Base-by-base conservation (phyloP, 176 grass and related monocot species). In the Raddia guianensis region DNA sequence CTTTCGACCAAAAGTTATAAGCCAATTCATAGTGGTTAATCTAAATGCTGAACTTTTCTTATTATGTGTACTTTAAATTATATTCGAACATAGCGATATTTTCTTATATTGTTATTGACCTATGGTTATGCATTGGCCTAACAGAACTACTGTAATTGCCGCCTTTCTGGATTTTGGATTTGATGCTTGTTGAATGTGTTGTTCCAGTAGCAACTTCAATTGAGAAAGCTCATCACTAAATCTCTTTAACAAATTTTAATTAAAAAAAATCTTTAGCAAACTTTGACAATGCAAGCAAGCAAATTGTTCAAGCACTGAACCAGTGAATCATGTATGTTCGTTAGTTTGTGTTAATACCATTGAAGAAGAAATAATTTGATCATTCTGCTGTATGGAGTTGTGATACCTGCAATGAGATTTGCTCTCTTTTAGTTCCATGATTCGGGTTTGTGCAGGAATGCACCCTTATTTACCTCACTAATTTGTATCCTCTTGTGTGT, bases 141-240 rank as follows among this genome's bases (percentile, higher is more conserved):
- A 11, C 54, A 75, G 4, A 70, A 63, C 21, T 49, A 27, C 27
- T 21, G 37, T 13, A 63, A 21, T 63, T 58, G 54, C 20, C 8
- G 19, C 79, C 67, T 79, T 45, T 83, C 44, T 87, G 56, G 37
- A 19, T 77, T 77, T 66, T 16, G 18, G 3, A 78, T 49, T 9
- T 68, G 16, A 52, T 66, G 5, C 33, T 5, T 80, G 12, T 27
- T 60, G 61, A 76, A 20, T 3, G 7, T 49, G 68, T 84, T 63
- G 49, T 16, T 84, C 56, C 71, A 70, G 21, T 53, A 78, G 53
- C 13, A 33, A 54, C 66, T 13, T 70, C 19, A 73, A 11, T 70
- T 44, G 48, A 44, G 34, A 69, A 27, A 85, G 59, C 46, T 45
- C 13, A 14, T 15, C 6, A n/a, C 16, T 49, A 49, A 47, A 49